Percentiles rank a stretch among this genome's conserved stretches.
These are phyloP conservation scores for Trichocladium antarcticum DNA, from an alignment of 495 filamentous ascomycete genomes.

Conservation along the genomic window DNA sequence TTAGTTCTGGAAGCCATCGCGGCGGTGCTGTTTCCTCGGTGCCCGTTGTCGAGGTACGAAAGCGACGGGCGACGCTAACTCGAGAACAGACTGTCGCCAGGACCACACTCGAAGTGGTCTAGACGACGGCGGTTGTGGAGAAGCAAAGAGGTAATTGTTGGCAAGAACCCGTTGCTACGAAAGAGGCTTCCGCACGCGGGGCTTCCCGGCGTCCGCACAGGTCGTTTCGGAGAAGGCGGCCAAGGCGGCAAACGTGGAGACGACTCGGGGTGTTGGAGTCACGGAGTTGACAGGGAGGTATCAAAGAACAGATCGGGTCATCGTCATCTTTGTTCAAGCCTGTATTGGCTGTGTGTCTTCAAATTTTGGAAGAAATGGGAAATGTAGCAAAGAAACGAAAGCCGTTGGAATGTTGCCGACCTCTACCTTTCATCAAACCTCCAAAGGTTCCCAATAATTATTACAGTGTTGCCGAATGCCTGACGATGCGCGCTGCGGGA, in stretches of 20 bases:
- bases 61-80: background rate
- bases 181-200: background rate
- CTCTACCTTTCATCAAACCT: too few species aligned
- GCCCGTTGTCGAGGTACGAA: background rate
- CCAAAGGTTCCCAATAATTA: background rate
- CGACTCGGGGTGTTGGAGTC: background rate
- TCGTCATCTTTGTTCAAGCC: constrained; percentile 3
- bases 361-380: background rate
- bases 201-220: background rate
- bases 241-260: background rate
- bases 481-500: background rate
- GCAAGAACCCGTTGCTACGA: background rate
- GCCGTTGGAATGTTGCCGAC: too few species aligned
- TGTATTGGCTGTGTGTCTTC: background rate
- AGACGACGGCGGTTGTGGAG: too few species aligned
- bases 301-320: background rate
- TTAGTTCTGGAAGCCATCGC: constrained; percentile 20
- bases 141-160: too few species aligned
- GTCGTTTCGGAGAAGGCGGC: background rate
- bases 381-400: background rate
- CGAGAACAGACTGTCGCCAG: background rate
- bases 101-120: background rate
- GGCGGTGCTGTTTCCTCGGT: background rate
- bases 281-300: background rate
- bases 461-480: background rate